Conservation (phyloP, 2,329 filamentous ascomycete genomes). For the Cladophialophora bantiana region DNA sequence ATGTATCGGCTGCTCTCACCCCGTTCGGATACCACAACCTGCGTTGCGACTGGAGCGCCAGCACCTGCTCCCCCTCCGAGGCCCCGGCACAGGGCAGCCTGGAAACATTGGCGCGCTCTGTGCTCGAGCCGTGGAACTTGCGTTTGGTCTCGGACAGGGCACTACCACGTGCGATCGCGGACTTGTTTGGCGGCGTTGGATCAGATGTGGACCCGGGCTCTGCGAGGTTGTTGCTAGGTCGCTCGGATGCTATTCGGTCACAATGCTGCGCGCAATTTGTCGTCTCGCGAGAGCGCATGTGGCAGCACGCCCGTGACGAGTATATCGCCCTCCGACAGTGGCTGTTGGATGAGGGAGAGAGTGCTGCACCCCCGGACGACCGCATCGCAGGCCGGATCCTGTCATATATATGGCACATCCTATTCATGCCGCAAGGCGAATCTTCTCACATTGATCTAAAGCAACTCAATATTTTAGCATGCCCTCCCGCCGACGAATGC, state of each 20-base stretch:
- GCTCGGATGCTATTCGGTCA: conserved; percentile 53
- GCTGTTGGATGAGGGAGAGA: conserved; percentile 54
- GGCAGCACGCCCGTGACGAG: conserved; percentile 58
- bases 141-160: conserved; percentile 50
- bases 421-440: conserved; percentile 49
- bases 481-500: conserved; percentile 51
- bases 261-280: conserved; percentile 66
- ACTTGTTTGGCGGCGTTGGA: conserved; percentile 50
- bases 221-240: conserved; percentile 45
- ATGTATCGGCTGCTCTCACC: conserved; percentile 50
- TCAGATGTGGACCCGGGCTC: conserved; percentile 29
- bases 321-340: conserved; percentile 62
- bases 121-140: conserved; percentile 54
- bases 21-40: conserved; percentile 57
- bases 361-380: conserved; percentile 52
- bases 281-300: conserved; percentile 57
- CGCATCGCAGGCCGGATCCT: conserved; percentile 54
- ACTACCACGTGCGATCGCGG: conserved; percentile 46
- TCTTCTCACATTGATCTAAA: conserved; percentile 45
- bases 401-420: conserved; percentile 59
- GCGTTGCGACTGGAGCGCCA: conserved; percentile 59
- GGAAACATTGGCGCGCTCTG: conserved; percentile 49
- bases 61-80: conserved; percentile 47
- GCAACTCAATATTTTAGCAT: conserved; percentile 47
- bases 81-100: conserved; percentile 51